phyloP scores from a whole-genome alignment of 495 filamentous ascomycete genomes.

The Trichoderma parareesei region DNA sequence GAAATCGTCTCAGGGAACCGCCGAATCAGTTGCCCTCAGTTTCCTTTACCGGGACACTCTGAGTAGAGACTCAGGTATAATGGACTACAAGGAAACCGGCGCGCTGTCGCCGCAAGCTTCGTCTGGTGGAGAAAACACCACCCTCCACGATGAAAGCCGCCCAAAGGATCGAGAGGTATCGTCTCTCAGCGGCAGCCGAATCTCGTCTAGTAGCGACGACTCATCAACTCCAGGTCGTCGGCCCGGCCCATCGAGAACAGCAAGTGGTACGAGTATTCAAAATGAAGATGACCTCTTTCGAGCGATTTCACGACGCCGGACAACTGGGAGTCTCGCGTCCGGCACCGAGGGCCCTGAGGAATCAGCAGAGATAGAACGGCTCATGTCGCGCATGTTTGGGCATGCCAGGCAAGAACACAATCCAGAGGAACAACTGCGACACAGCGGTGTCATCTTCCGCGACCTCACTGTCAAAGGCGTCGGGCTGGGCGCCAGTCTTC shows the following conservation, averaged over 20 bases:
- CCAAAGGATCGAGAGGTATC: not conserved
- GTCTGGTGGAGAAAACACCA: not conserved
- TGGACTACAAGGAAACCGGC: not conserved
- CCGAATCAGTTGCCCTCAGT: too few species aligned
- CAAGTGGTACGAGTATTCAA: not conserved
- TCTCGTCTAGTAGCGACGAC: not conserved
- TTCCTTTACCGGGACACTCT: too few species aligned
- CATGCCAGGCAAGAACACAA: slow-evolving; percentile 49
- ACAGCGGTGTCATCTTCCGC: slow-evolving; percentile 41
- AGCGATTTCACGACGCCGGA: slow-evolving; percentile 41
- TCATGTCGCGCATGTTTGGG: slow-evolving; percentile 42
- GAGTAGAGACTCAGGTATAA: not conserved
- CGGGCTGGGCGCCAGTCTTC: slow-evolving; percentile 58
- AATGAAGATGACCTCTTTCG: slow-evolving; percentile 46
- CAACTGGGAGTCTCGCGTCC: slow-evolving; percentile 27
- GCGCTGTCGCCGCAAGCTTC: not conserved
- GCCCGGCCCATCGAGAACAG: not conserved
- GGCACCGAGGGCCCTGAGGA: slow-evolving; percentile 16
- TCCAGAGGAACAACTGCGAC: slow-evolving; percentile 52
- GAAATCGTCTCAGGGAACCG: not conserved
- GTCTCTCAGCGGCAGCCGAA: not conserved
- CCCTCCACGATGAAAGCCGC: not conserved
- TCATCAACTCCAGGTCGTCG: not conserved
- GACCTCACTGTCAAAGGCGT: slow-evolving; percentile 60
- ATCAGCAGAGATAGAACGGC: slow-evolving; percentile 34